These are phyloP conservation scores for Cryoendolithus antarcticus DNA, from an alignment of 2,329 filamentous ascomycete genomes.

Conservation along the genomic window DNA sequence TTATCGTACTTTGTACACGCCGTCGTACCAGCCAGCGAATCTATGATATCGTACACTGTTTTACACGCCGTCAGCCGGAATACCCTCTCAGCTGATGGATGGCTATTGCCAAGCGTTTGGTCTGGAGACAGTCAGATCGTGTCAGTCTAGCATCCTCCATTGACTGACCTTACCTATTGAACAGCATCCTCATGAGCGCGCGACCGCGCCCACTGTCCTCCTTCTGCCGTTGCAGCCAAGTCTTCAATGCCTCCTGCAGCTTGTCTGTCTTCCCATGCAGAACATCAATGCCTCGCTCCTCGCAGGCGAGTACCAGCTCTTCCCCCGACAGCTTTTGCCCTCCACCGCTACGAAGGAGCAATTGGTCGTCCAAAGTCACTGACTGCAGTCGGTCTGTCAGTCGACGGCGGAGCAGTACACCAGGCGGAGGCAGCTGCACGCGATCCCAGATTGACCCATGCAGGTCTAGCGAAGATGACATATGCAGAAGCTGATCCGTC, in stretches of 20 bases:
- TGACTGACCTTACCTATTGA: slow-evolving; percentile 17
- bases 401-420: slow-evolving; percentile 40
- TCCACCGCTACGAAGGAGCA: slow-evolving; percentile 54
- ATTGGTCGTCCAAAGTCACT: slow-evolving; percentile 56
- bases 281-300: slow-evolving; percentile 24
- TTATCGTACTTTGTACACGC: too few relatives aligned
- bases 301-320: slow-evolving; percentile 26
- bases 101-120: slow-evolving; percentile 3
- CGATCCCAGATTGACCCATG: slow-evolving; percentile 31
- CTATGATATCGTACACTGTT: too few relatives aligned
- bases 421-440: slow-evolving; percentile 35
- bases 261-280: slow-evolving; percentile 14
- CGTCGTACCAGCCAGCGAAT: too few relatives aligned
- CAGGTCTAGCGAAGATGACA: slow-evolving; percentile 27
- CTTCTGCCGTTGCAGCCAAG: slow-evolving; percentile 29
- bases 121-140: neutral
- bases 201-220: slow-evolving; percentile 23
- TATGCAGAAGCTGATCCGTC: slow-evolving; percentile 29
- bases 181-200: slow-evolving; percentile 22
- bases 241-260: slow-evolving; percentile 20
- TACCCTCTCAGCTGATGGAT: too few relatives aligned
- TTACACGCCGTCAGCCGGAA: too few relatives aligned
- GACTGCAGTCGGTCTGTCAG: slow-evolving; percentile 47
- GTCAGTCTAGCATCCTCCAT: neutral
- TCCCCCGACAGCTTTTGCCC: slow-evolving; percentile 39